Conservation (phyloP, 768 basidiomycete genomes). For the Lenzites betulinus region DNA sequence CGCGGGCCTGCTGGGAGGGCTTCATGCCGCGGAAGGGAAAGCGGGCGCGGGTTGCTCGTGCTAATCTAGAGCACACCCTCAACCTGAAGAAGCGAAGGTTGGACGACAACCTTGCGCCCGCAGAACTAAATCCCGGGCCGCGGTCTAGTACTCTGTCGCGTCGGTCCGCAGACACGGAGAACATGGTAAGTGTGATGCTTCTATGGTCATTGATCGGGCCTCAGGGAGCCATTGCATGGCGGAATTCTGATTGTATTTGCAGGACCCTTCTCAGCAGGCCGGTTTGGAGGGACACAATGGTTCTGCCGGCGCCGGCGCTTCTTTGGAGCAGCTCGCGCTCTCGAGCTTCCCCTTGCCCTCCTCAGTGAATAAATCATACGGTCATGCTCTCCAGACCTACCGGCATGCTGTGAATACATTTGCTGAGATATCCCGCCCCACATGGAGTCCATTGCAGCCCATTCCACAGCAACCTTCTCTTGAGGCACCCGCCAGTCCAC, state of each 20-base stretch:
- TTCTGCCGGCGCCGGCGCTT: too few species aligned
- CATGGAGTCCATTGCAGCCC: background rate
- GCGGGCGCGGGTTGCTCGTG: background rate
- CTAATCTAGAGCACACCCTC: background rate
- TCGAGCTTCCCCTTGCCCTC: background rate
- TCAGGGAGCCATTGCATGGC: too few species aligned
- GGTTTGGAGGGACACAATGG: too few species aligned
- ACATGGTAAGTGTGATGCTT: too few species aligned
- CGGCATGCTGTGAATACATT: background rate
- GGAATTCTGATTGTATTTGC: too few species aligned
- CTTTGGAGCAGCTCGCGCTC: background rate
- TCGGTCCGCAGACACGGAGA: background rate
- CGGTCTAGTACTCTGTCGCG: background rate
- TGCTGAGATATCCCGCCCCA: background rate
- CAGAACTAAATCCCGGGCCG: background rate
- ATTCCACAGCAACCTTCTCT: too few species aligned
- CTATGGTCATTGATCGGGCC: too few species aligned
- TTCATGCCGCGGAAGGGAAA: too few species aligned
- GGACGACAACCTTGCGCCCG: too few species aligned
- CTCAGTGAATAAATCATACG: background rate
- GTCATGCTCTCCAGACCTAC: background rate
- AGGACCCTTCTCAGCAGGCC: too few species aligned
- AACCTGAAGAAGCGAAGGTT: background rate
- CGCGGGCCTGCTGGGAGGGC: too few species aligned
- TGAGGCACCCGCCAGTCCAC: too few species aligned